A percentile compares a stretch with the other conserved stretches of the same genome.
Conservation (phyloP, 2,329 filamentous ascomycete species). For the Sclerotiophoma versabilis region DNA sequence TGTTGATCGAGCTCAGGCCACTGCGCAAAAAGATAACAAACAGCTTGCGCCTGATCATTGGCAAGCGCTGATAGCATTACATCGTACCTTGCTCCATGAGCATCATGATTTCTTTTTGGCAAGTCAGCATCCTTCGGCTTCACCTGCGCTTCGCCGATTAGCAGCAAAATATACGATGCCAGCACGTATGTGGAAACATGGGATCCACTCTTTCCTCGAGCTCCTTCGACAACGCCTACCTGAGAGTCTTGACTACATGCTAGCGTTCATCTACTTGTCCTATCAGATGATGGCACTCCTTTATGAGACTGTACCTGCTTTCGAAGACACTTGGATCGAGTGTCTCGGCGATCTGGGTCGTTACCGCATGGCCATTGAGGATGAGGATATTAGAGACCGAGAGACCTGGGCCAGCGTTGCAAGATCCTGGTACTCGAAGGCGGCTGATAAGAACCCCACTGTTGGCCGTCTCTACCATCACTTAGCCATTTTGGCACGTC, state of each 20-base stretch:
- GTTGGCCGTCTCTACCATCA: conserved; percentile 88
- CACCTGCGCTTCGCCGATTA: conserved; percentile 68
- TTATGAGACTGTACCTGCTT: conserved; percentile 82
- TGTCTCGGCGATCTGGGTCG: conserved; percentile 86
- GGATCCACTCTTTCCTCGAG: conserved; percentile 85
- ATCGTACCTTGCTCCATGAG: conserved; percentile 80
- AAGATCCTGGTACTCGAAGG: conserved; percentile 79
- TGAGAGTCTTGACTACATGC: conserved; percentile 82
- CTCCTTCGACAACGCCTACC: conserved; percentile 72
- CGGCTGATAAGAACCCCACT: conserved; percentile 76
- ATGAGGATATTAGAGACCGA: conserved; percentile 75
- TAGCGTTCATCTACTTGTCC: conserved; percentile 85
- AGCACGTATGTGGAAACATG: conserved; percentile 91
- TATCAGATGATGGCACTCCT: conserved; percentile 90
- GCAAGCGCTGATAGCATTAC: conserved; percentile 82
- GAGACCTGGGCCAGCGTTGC: conserved; percentile 85
- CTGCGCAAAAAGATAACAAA: conserved; percentile 59
- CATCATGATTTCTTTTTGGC: conserved; percentile 73
- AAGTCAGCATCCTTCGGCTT: conserved; percentile 80
- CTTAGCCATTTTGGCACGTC: conserved; percentile 77
- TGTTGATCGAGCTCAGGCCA: conserved; percentile 70
- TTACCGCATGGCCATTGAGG: conserved; percentile 91
- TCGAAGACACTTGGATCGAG: conserved; percentile 91
- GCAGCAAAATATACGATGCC: conserved; percentile 90
- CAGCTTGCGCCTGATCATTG: conserved; percentile 72